Conservation (phyloP, 2,329 filamentous ascomycete species). For the Calonectria ilicicola region DNA sequence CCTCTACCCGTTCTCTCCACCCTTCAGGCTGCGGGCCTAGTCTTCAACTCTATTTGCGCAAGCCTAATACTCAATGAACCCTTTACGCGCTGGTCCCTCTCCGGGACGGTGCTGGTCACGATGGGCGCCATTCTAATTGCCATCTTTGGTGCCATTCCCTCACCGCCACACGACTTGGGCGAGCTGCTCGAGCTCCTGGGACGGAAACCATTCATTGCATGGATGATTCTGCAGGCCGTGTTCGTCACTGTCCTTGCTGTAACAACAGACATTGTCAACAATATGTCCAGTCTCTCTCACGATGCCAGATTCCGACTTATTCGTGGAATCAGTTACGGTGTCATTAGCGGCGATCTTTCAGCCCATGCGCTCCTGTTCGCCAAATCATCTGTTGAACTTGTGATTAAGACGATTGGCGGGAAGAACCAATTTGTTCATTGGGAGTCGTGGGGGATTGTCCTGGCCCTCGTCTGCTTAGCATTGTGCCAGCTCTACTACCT, state of each 20-base stretch:
- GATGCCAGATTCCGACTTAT: slow-evolving; percentile 78
- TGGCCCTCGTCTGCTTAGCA: slow-evolving; percentile 84
- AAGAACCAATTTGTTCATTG: slow-evolving; percentile 95
- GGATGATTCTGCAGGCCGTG: slow-evolving; percentile 86
- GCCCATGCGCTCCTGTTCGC: slow-evolving; percentile 93
- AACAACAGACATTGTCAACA: slow-evolving; percentile 67
- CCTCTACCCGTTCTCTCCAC: slow-evolving; percentile 95
- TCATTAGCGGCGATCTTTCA: slow-evolving; percentile 91
- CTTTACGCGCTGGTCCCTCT: slow-evolving; percentile 93
- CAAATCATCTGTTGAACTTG: slow-evolving; percentile 94
- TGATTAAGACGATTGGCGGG: slow-evolving; percentile 87
- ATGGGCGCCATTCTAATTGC: slow-evolving; percentile 91
- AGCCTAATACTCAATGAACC: slow-evolving; percentile 92
- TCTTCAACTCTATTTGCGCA: slow-evolving; percentile 99
- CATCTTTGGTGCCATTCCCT: slow-evolving; percentile 92
- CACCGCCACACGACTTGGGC: slow-evolving; percentile 87
- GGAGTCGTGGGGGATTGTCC: slow-evolving; percentile 92
- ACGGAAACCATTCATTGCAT: slow-evolving; percentile 81
- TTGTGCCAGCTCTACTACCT: slow-evolving; percentile 95
- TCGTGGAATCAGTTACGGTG: slow-evolving; percentile 88
- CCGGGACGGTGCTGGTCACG: slow-evolving; percentile 90
- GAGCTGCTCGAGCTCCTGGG: slow-evolving; percentile 84
- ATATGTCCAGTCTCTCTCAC: slow-evolving; percentile 64
- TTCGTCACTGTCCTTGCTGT: slow-evolving; percentile 78
- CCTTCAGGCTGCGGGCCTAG: slow-evolving; percentile 92